These are phyloP conservation scores for Phalaenopsis aphrodite DNA, from an alignment of 106 monocot genomes.

Conservation along the genomic window DNA sequence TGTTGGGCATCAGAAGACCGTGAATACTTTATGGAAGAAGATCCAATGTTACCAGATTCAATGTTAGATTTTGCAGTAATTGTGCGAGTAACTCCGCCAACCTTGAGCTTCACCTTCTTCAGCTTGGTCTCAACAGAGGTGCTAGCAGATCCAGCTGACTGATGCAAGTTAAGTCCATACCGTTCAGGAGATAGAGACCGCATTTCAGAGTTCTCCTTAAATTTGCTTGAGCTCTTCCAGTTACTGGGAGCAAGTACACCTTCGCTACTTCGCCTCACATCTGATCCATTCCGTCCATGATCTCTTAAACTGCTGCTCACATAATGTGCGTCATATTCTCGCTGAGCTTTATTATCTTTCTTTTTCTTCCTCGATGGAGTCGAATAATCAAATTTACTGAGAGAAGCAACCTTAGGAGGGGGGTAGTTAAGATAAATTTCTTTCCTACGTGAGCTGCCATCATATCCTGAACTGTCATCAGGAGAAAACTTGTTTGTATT, in stretches of 20 bases:
- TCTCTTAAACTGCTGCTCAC: constrained; percentile 13
- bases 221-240: constrained; percentile 21
- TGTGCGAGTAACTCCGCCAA: constrained; percentile 63
- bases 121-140: constrained; percentile 35
- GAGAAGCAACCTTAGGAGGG: constrained; percentile 15
- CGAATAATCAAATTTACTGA: constrained; percentile 29
- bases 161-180: constrained; percentile 2
- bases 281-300: constrained; percentile 11
- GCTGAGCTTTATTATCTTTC: constrained; percentile 28
- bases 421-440: constrained; percentile 33
- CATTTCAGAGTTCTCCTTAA: constrained; percentile 24
- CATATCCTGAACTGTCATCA: constrained; percentile 25
- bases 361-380: constrained; percentile 18
- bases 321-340: constrained; percentile 29
- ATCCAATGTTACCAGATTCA: constrained; percentile 16
- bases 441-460: constrained; percentile 26
- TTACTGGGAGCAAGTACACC: constrained; percentile 34
- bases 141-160: constrained; percentile 8
- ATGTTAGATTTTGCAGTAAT: constrained; percentile 50
- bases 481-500: constrained; percentile 43
- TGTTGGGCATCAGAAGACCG: constrained; percentile 31
- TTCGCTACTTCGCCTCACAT: constrained; percentile 31
- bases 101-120: constrained; percentile 68
- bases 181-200: constrained; percentile 5
- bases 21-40: constrained; percentile 18